phyloP scores from a whole-genome alignment of 2,329 filamentous ascomycete genomes.

The Fusarium duplospermum region DNA sequence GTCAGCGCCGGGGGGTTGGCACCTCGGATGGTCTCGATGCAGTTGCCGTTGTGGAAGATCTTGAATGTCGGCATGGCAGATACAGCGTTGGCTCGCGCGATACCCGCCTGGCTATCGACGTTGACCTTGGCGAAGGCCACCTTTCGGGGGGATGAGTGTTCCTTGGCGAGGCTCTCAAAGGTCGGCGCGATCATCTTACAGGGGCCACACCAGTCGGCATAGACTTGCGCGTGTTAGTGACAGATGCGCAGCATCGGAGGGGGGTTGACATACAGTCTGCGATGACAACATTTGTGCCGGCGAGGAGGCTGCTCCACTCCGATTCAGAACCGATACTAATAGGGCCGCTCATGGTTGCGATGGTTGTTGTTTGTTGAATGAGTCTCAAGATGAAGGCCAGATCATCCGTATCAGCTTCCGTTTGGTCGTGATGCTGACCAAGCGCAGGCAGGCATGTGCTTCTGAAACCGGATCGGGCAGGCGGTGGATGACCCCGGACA shows the following conservation, averaged over 20 bases:
- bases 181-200: constrained; percentile 93
- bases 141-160: constrained; percentile 82
- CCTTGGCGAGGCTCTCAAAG: constrained; percentile 84
- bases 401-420: constrained; percentile 28
- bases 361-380: constrained; percentile 15
- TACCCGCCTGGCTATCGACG: constrained; percentile 82
- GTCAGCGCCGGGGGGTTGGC: constrained; percentile 83
- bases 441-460: constrained; percentile 15
- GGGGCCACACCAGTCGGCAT: constrained; percentile 94
- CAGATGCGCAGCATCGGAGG: background rate
- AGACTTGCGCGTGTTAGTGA: constrained; percentile 72
- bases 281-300: constrained; percentile 82
- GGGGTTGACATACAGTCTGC: constrained; percentile 80
- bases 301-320: constrained; percentile 79
- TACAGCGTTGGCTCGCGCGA: constrained; percentile 82
- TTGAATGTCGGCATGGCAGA: constrained; percentile 95
- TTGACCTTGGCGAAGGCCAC: constrained; percentile 95
- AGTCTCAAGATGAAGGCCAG: constrained; percentile 30
- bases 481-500: constrained; percentile 31
- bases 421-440: constrained; percentile 35
- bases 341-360: constrained; percentile 56
- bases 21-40: constrained; percentile 82
- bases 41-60: constrained; percentile 81
- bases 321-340: constrained; percentile 71
- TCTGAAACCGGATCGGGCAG: constrained; percentile 26